Evolutionary conservation across 2,329 filamentous ascomycete genomes (phyloP), one percentile per base, ranked within the genome.

Genomic region (Neonectria neomacrospora): DNA sequence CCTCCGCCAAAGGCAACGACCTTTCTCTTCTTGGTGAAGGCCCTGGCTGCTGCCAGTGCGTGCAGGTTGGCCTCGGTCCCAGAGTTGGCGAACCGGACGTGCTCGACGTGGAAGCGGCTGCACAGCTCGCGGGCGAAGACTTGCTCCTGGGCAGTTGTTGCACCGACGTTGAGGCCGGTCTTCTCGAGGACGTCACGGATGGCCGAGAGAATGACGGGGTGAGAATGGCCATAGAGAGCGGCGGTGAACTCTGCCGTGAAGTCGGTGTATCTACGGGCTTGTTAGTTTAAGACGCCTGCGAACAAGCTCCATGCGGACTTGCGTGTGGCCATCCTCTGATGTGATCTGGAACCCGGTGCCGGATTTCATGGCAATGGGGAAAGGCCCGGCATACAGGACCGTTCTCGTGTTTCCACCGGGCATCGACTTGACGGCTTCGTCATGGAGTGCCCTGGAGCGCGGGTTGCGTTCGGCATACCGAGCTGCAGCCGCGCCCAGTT

Each of bases 21-120:
- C 72, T 83, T 84, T 18, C 76, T 76, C 34, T 80, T 81, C 1
- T 75, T 72, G 3, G 79, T 80, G 53, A 78, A 86, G 18, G 77
- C 77, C 10, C 83, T 80, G 0, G 87, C 88, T 1, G 80, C 82
- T 3, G 82, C 83, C 1, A 91, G 71, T 2, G 87, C 87, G 71
- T 88, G 84, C 5, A 87, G 79, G 54, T 88, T 90, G 5, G 88
- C 87, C 73, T 91, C 89, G 0, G 89, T 91, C 2, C 89, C 89
- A 0, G 86, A 89, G 74, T 90, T 91, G 44, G 85, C 83, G 74
- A 91, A 90, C 1, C 89, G 81, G 3, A 90, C 76, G 12, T 81
- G 79, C 7, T 88, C 86, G 5, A 90, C 76, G 0, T 74, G 70
- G 67, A 91, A 90, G 3, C 88, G 80, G 10, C 76, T 69, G 60